phyloP scores from a whole-genome alignment of 1,284 basidiomycete species.

The Trametes polyzona region DNA sequence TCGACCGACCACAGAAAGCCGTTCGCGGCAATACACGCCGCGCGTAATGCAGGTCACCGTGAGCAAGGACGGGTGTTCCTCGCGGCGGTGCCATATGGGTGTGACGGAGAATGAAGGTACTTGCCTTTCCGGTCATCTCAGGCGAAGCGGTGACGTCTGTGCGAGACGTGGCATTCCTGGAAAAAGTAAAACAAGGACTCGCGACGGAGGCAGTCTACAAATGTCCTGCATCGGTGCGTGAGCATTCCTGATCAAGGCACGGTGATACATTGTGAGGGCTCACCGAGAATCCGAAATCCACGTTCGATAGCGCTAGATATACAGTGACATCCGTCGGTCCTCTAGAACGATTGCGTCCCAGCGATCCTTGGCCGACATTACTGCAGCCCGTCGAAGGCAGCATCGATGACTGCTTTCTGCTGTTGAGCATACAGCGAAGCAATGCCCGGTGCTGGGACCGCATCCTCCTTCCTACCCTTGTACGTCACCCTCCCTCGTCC shows the following conservation, averaged over 20 bases:
- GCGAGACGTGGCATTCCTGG: slow-evolving; percentile 7
- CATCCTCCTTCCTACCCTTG: slow-evolving; percentile 69
- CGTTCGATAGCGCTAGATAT: neutral
- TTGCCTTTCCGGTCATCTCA: neutral
- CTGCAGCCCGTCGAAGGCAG: slow-evolving; percentile 49
- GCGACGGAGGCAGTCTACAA: neutral
- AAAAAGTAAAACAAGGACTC: neutral
- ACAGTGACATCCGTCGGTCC: neutral
- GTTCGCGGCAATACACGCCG: neutral
- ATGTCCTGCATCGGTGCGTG: neutral
- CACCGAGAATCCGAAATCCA: neutral
- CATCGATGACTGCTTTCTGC: slow-evolving; percentile 61
- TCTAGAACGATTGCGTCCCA: neutral
- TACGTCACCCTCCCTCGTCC: slow-evolving; percentile 47
- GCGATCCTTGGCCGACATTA: neutral
- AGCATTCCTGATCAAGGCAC: neutral
- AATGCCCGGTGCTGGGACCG: slow-evolving; percentile 80
- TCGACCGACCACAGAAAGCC: neutral
- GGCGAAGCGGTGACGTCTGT: slow-evolving; percentile 4
- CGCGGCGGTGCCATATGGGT: slow-evolving; percentile 10
- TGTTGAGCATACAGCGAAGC: slow-evolving; percentile 71
- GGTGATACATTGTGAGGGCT: neutral
- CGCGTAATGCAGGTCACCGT: slow-evolving; percentile 5
- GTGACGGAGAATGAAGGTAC: slow-evolving; percentile 2
- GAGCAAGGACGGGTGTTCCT: neutral